Percentiles rank a stretch among this genome's conserved stretches.
phyloP scores from a whole-genome alignment of 805 yeast species.

The Nakazawaea laoshanensis region DNA sequence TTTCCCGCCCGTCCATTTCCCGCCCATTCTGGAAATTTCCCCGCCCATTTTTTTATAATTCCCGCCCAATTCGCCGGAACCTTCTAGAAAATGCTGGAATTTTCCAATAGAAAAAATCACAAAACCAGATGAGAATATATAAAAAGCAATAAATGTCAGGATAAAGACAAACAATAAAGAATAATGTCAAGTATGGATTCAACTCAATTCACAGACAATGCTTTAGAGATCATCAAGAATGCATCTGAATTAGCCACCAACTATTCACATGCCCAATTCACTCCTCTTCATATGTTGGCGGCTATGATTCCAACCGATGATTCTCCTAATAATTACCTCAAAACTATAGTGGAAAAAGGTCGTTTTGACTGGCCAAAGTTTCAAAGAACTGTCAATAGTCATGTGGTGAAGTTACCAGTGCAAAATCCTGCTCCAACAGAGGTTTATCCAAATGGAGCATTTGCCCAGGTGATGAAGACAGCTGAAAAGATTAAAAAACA shows the following conservation, averaged over 20 bases:
- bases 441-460: constrained; percentile 64
- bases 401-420: constrained; percentile 75
- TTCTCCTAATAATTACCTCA: constrained; percentile 52
- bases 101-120: not conserved
- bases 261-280: constrained; percentile 72
- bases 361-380: constrained; percentile 80
- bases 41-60: no score
- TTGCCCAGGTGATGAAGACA: constrained; percentile 63
- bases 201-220: constrained; percentile 89
- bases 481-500: constrained; percentile 74
- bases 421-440: constrained; percentile 88
- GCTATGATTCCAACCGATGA: constrained; percentile 73
- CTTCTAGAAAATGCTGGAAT: constrained; percentile 5
- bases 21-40: not conserved
- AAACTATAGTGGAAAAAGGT: constrained; percentile 77
- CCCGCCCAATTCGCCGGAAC: not conserved
- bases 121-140: not conserved
- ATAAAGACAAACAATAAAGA: not conserved
- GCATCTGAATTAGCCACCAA: constrained; percentile 81
- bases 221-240: constrained; percentile 67
- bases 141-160: not conserved
- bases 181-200: constrained; percentile 38
- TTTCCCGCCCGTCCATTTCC: not conserved
- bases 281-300: constrained; percentile 86
- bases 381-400: constrained; percentile 73